Evolutionary conservation across 2,329 filamentous ascomycete species (phyloP), one percentile per base, ranked within the genome.

Genomic region (Aspergillus neotritici): DNA sequence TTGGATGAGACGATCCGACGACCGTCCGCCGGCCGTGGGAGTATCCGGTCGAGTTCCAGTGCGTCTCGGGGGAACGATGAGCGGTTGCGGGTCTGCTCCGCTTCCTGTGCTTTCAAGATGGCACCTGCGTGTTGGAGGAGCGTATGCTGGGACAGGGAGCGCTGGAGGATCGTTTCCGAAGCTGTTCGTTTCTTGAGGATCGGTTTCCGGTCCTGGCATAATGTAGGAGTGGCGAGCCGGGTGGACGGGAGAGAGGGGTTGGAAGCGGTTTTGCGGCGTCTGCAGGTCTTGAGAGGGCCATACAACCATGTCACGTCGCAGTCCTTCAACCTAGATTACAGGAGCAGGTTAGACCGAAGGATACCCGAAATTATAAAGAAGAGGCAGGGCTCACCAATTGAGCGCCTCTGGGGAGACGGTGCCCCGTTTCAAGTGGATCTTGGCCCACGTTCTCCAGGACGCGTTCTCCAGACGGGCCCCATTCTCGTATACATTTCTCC

Each of bases 221-320:
- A 89, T 52, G 75, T 79, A 31, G 72, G 77, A 41, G 79, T 80
- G 11, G 79, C 82, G 5, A 83, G 61, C 11, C 70, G 70, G 52
- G 75, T 79, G 16, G 69, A 68, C 15, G 74, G 70, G 35, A 78
- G 75, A 10, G 74, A 73, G 31, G 64, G 61, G 39, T 69, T 65
- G 40, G 72, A 64, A 10, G 66, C 66, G 44, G 79, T 71, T 59
- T 56, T 73, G 48, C 75, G 78, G 42, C 74, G 78, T 4, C 75
- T 72, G 15, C 84, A 83, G 1, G 84, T 84, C 63, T 95, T 91
- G 37, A 96, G 69, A 10, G 93, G 93, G 0, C 93, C 93, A 60
- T 97, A 98, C 1, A 98, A 75, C 93, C 91, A 98, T 35, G 91
- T 96, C 28, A 96, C 89, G 66, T 98, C 91, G 64, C 86, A 93